These are phyloP conservation scores for Diplosphaera chodatii DNA, from an alignment of 139 green algal species.

Conservation along the genomic window DNA sequence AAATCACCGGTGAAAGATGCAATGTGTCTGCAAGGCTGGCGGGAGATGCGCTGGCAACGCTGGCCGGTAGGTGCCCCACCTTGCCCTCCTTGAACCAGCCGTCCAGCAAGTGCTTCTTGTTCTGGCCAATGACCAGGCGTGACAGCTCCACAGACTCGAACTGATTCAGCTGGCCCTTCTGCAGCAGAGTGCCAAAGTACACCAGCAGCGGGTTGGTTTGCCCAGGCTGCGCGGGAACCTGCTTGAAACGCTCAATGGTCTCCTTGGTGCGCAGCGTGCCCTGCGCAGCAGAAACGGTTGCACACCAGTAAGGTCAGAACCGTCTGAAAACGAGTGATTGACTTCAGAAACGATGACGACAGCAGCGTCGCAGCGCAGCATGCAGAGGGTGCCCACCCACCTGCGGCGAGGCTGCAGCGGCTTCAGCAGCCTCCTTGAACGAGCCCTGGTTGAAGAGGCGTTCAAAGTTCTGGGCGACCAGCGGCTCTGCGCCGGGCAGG, in stretches of 20 bases:
- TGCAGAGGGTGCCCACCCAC: constrained; percentile 16
- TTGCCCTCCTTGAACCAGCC: constrained; percentile 89
- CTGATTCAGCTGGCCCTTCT: constrained; percentile 85
- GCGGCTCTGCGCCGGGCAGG: constrained; percentile 89
- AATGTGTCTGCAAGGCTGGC: too few relatives aligned
- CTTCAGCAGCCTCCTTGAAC: constrained; percentile 97
- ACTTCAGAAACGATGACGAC: too few relatives aligned
- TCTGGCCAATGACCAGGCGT: constrained; percentile 90
- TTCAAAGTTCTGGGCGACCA: constrained; percentile 95
- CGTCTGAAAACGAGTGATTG: too few relatives aligned
- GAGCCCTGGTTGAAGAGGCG: constrained; percentile 71
- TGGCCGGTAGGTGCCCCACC: constrained; percentile 42
- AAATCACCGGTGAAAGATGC: constrained; percentile 33
- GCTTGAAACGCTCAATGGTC: constrained; percentile 85
- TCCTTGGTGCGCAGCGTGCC: constrained; percentile 57
- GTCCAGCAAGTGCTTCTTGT: constrained; percentile 97
- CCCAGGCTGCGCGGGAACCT: constrained; percentile 71
- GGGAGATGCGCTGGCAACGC: too few relatives aligned
- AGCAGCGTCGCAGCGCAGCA: too few relatives aligned
- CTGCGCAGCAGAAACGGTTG: constrained; percentile 3
- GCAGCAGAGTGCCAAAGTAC: constrained; percentile 97
- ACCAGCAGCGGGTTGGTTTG: constrained; percentile 94
- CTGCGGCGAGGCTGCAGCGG: constrained; percentile 88
- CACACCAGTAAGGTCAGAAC: too few relatives aligned
- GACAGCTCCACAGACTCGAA: constrained; percentile 91